Percentiles rank a stretch among this genome's conserved stretches.
Conservation (phyloP, 805 yeast species). For the Schizosaccharomyces lindneri region DNA sequence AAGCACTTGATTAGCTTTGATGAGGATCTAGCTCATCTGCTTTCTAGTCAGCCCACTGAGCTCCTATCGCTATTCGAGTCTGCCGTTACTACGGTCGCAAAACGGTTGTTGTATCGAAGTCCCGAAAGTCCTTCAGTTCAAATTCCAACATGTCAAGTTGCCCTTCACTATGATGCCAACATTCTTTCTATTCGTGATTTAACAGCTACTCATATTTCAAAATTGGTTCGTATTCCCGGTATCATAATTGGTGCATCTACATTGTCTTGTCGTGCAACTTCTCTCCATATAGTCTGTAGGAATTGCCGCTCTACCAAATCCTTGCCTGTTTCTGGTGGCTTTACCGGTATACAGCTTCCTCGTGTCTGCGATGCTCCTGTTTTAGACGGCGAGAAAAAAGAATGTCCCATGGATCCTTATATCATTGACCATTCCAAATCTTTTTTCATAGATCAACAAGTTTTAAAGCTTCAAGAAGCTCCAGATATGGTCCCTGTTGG, state of each 20-base stretch:
- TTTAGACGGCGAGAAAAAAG: slow-evolving; percentile 19
- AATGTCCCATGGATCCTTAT: slow-evolving; percentile 82
- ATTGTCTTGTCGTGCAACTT: slow-evolving; percentile 64
- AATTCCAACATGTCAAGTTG: slow-evolving; percentile 67
- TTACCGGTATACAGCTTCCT: slow-evolving; percentile 48
- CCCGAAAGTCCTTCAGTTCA: slow-evolving; percentile 24
- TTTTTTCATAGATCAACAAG: slow-evolving; percentile 83
- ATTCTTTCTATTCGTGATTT: slow-evolving; percentile 54
- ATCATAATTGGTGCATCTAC: slow-evolving; percentile 81
- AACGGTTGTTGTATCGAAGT: neutral
- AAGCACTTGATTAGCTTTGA: slow-evolving; percentile 72
- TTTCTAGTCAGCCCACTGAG: slow-evolving; percentile 51
- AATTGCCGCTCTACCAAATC: slow-evolving; percentile 38
- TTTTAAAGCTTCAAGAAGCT: slow-evolving; percentile 79
- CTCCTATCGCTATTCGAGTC: slow-evolving; percentile 45
- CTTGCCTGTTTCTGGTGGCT: slow-evolving; percentile 36
- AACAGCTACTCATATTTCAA: slow-evolving; percentile 68
- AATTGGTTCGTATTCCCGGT: slow-evolving; percentile 76
- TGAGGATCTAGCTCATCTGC: slow-evolving; percentile 64
- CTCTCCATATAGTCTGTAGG: slow-evolving; percentile 38
- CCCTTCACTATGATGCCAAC: slow-evolving; percentile 46
- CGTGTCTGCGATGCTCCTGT: slow-evolving; percentile 34
- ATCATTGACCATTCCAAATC: slow-evolving; percentile 83
- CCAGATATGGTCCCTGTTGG: slow-evolving; percentile 98
- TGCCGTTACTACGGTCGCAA: neutral